These are phyloP conservation scores for Umbelopsis sp. DNA, from an alignment of 192 early-diverging fungal species.

Conservation along the genomic window DNA sequence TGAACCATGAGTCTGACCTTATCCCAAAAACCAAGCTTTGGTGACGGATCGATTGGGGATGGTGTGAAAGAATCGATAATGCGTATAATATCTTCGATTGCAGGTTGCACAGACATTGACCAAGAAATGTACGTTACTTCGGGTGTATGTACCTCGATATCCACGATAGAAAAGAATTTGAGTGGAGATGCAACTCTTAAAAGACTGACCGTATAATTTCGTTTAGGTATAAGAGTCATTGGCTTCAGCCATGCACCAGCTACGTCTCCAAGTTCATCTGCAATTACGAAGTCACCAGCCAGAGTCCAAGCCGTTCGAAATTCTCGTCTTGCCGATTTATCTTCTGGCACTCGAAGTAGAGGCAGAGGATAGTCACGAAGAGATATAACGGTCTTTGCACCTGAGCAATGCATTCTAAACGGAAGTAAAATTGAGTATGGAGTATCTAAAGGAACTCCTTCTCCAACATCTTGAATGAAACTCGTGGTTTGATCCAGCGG, in stretches of 20 bases:
- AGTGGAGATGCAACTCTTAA: constrained; percentile 32
- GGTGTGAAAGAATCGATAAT: constrained; percentile 33
- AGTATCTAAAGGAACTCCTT: constrained; percentile 34
- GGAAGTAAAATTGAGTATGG: constrained; percentile 36
- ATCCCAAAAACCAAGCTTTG: constrained; percentile 37
- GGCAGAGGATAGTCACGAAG: constrained; percentile 43
- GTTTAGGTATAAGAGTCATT: constrained; percentile 11
- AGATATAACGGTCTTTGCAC: constrained; percentile 32
- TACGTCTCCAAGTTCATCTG: constrained; percentile 31
- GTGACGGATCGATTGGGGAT: constrained; percentile 31
- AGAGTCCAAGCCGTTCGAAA: constrained; percentile 25
- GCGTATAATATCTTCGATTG: constrained; percentile 29
- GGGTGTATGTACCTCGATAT: constrained; percentile 23
- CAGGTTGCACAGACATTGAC: constrained; percentile 36
- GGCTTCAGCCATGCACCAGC: constrained; percentile 17
- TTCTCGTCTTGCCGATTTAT: not conserved
- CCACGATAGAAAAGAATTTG: constrained; percentile 40
- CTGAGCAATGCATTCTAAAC: constrained; percentile 27
- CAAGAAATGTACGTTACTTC: constrained; percentile 25
- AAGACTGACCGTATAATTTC: constrained; percentile 14
- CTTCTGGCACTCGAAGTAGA: constrained; percentile 32
- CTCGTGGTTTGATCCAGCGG: constrained; percentile 9
- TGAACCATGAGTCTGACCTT: constrained; percentile 38
- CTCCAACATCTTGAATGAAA: constrained; percentile 37
- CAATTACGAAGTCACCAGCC: constrained; percentile 37